A percentile compares a stretch with the other conserved stretches of the same genome.
phyloP scores from a whole-genome alignment of 208 protist species.

The Phytomonas francai region DNA sequence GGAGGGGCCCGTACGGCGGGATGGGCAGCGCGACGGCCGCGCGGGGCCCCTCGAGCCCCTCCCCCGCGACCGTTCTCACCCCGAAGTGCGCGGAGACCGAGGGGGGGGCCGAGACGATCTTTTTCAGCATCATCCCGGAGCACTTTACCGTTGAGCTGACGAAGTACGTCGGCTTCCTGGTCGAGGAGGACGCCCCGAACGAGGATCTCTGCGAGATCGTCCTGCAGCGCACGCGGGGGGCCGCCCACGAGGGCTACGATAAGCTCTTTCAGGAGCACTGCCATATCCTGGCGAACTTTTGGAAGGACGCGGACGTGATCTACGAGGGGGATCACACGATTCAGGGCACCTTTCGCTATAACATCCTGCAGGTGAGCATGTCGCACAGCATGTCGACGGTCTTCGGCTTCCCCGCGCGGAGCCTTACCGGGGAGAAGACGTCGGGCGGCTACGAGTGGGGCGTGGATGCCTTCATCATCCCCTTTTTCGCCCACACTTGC shows the following conservation, averaged over 20 bases:
- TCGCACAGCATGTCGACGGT: constrained; percentile 25
- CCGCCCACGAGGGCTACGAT: constrained; percentile 53
- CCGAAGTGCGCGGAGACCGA: constrained; percentile 52
- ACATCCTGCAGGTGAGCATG: constrained; percentile 78
- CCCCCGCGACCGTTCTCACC: constrained; percentile 24
- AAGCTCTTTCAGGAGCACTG: constrained; percentile 50
- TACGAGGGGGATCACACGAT: constrained; percentile 37
- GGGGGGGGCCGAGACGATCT: constrained; percentile 64
- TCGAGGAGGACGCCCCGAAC: constrained; percentile 60
- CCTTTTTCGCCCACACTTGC: constrained; percentile 74
- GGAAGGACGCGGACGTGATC: constrained; percentile 60
- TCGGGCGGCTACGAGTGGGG: constrained; percentile 84
- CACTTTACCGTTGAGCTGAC: constrained; percentile 53
- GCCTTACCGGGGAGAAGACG: constrained; percentile 60
- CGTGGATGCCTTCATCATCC: constrained; percentile 79
- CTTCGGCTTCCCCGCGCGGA: constrained; percentile 65
- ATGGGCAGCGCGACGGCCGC: constrained; percentile 8
- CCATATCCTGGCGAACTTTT: constrained; percentile 57
- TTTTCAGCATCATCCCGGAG: constrained; percentile 73
- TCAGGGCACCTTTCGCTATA: constrained; percentile 79
- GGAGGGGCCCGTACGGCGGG: constrained; percentile 10
- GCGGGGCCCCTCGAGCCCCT: constrained; percentile 9
- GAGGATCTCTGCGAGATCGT: constrained; percentile 81
- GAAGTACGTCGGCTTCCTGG: constrained; percentile 78
- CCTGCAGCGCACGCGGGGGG: constrained; percentile 43